Conservation (phyloP, 257 asterid genomes). For the Anisodus acutangulus region DNA sequence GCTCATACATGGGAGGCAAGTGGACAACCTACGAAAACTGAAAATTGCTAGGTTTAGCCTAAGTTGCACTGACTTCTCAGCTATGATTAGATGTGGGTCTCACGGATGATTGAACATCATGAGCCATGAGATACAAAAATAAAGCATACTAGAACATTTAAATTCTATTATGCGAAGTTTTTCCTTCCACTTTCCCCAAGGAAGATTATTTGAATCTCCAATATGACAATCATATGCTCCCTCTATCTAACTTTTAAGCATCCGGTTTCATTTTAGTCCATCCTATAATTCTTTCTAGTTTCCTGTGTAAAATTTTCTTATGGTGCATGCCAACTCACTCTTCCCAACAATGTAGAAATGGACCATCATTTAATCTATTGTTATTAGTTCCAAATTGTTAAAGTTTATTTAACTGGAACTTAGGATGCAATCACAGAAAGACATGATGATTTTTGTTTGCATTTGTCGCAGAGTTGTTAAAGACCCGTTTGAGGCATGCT, state of each 20-base stretch:
- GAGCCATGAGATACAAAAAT: background rate
- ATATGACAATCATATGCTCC: conserved; percentile 14
- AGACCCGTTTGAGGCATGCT: background rate
- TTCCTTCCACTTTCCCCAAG: background rate
- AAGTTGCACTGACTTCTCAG: background rate
- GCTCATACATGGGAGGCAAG: background rate
- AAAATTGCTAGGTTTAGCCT: background rate
- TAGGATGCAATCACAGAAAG: background rate
- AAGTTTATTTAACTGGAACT: background rate
- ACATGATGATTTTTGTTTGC: background rate
- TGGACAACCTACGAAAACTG: background rate
- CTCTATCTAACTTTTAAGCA: background rate
- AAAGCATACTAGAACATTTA: background rate
- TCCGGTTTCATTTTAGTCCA: background rate
- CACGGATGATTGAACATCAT: conserved; percentile 20
- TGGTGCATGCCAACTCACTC: background rate
- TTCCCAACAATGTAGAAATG: background rate
- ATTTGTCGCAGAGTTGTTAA: background rate
- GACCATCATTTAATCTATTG: background rate
- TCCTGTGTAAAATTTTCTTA: background rate
- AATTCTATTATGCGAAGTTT: background rate
- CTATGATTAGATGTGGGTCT: background rate
- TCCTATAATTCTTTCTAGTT: background rate
- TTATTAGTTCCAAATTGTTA: background rate
- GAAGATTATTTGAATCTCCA: background rate